Evolutionary conservation across 768 basidiomycete genomes (phyloP), one percentile per base, ranked within the genome.

Genomic region (Leccinum rimulosum): DNA sequence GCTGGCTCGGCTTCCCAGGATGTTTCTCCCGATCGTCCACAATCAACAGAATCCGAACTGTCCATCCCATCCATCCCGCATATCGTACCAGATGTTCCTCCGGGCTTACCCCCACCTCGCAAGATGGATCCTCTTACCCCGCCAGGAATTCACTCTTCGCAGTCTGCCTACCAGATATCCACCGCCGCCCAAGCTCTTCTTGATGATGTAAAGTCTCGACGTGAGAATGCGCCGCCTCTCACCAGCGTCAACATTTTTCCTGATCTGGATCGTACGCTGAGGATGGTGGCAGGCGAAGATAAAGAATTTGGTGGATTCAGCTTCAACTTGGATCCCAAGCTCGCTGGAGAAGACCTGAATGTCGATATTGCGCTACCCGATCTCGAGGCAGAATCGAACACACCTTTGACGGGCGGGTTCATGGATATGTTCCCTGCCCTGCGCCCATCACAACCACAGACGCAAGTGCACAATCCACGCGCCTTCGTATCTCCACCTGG

Each of bases 181-280:
- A 89, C 80, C 15, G 89, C 92, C 40, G 92, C 91, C 3, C 88
- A 88, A 61, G 91, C 89, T 1, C 79, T 95, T 50, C 77, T 95
- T 50, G 91, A 94, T 58, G 93, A 95, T 64, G 83, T 95, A 40
- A 88, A 85, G 68, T 84, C 84, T 22, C 79, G 92, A 35, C 82
- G 92, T 49, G 89, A 92, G 64, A 79, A 82, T 8, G 75, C 77
- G 2, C 70, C 79, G 22, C 67, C 79, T 14, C 61, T 72, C 11
- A 67, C 77, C 8, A 70, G 76, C 43, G 72, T 74, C 50, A 91
- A 80, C 70, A 84, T 91, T 11, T 95, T 95, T 81, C 94, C 93
- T 10, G 93, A 95, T 62, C 86, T 95, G 63, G 93, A 94, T 70
- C 84, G 90, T 31, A 93, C 90, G 19, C 77, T 95, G 49, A 85